Conservation (phyloP, 495 filamentous ascomycete genomes). For the Lepidopterella palustris region DNA sequence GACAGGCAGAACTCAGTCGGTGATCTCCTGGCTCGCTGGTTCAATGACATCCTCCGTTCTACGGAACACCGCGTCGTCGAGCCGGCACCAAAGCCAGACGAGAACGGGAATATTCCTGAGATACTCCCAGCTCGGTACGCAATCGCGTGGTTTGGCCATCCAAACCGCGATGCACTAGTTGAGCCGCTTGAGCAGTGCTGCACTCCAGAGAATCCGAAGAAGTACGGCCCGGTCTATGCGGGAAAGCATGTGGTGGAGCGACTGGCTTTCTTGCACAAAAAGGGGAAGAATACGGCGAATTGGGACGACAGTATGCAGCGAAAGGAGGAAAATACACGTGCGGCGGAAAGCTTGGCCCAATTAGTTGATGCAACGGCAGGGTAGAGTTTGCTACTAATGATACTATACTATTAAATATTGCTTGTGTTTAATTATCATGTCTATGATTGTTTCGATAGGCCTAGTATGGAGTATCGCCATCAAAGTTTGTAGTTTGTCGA, state of each 20-base stretch:
- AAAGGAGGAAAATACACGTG: neutral
- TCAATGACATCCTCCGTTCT: neutral
- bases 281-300: neutral
- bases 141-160: neutral
- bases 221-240: neutral
- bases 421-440: neutral
- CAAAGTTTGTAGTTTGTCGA: neutral
- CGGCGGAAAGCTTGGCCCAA: neutral
- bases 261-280: neutral
- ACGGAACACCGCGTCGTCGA: neutral
- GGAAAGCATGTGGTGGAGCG: neutral
- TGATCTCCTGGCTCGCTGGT: neutral
- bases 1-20: neutral
- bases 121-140: neutral
- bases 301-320: neutral
- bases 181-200: neutral
- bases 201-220: neutral
- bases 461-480: neutral
- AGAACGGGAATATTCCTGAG: neutral
- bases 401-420: neutral
- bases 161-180: neutral
- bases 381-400: neutral
- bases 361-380: neutral
- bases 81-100: neutral
- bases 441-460: neutral